Conservation (phyloP, 2,329 filamentous ascomycete species). For the Hyphodiscus sp. region DNA sequence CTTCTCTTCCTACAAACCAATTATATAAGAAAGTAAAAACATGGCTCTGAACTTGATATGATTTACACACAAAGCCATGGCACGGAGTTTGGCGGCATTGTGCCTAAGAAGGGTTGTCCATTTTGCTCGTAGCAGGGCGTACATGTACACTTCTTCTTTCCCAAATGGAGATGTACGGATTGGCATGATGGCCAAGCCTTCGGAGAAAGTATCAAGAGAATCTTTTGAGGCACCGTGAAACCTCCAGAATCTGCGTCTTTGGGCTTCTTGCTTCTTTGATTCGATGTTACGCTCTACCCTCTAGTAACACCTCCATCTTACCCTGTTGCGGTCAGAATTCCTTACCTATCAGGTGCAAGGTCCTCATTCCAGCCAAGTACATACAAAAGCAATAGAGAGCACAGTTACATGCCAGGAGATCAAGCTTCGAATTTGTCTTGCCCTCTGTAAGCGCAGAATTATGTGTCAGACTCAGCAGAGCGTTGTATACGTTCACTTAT, state of each 20-base stretch:
- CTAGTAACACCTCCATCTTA: slow-evolving; percentile 1
- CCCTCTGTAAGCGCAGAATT: slow-evolving; percentile 28
- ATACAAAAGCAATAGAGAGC: not conserved
- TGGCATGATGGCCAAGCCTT: not conserved
- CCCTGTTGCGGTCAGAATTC: slow-evolving; percentile 3
- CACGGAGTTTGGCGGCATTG: not conserved
- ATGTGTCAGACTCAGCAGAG: slow-evolving; percentile 25
- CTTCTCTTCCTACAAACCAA: too few relatives aligned
- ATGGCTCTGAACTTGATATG: not conserved
- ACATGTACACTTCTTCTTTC: not conserved
- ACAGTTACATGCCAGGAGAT: slow-evolving; percentile 30
- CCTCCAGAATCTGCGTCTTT: not conserved
- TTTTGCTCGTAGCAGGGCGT: not conserved
- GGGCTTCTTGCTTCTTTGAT: not conserved
- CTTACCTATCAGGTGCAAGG: slow-evolving; percentile 9
- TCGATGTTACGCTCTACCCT: not conserved
- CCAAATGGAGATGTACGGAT: not conserved
- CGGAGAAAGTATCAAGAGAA: not conserved
- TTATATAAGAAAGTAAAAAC: too few relatives aligned
- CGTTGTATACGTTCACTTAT: slow-evolving; percentile 29
- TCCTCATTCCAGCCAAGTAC: not conserved
- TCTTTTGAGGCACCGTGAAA: not conserved
- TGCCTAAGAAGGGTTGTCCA: not conserved
- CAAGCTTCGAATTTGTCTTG: slow-evolving; percentile 19
- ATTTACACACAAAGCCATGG: not conserved